Evolutionary conservation across 2,329 filamentous ascomycete genomes (phyloP).

Genomic region (Cytospora paraplurivora): DNA sequence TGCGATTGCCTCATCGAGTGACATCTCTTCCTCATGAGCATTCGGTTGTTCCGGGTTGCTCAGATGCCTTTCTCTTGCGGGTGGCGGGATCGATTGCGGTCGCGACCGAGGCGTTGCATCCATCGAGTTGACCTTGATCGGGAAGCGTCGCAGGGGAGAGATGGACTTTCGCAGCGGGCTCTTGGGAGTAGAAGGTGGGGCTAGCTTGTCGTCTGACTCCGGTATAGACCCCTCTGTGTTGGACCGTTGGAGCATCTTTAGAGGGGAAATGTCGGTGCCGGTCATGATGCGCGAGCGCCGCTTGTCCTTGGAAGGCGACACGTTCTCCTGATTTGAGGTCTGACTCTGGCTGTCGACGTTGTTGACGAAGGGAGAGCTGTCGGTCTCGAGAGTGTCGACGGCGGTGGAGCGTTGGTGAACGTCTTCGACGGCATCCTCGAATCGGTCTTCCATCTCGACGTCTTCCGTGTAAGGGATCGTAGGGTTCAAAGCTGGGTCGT

Average conservation of each 20-base stretch:
- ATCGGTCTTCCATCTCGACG: constrained; percentile 20
- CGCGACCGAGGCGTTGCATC: constrained; percentile 28
- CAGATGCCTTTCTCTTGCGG: constrained; percentile 20
- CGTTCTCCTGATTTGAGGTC: constrained; percentile 48
- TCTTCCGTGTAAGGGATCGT: constrained; percentile 12
- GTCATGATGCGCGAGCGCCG: constrained; percentile 58
- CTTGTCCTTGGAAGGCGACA: constrained; percentile 50
- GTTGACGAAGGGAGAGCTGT: constrained; percentile 38
- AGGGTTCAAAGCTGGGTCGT: constrained; percentile 21
- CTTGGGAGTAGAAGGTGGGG: constrained; percentile 37
- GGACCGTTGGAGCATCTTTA: constrained; percentile 53
- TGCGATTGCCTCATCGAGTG: constrained; percentile 55
- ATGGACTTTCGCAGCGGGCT: constrained; percentile 53
- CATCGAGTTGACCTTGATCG: constrained; percentile 55
- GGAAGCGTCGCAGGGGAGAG: constrained; percentile 60
- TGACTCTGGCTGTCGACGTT: constrained; percentile 38
- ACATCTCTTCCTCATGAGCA: constrained; percentile 44
- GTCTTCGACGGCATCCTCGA: constrained; percentile 25
- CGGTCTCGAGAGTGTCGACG: constrained; percentile 32
- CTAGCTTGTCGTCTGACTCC: constrained; percentile 36
- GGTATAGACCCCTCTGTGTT: constrained; percentile 34
- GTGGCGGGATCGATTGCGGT: constrained; percentile 29
- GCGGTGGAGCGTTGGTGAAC: constrained; percentile 22
- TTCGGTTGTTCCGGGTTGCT: constrained; percentile 27
- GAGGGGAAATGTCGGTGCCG: constrained; percentile 58